Evolutionary conservation across 2,329 filamentous ascomycete species (phyloP), one percentile per base, ranked within the genome.

Genomic region (Ceratocystis lukuohia): DNA sequence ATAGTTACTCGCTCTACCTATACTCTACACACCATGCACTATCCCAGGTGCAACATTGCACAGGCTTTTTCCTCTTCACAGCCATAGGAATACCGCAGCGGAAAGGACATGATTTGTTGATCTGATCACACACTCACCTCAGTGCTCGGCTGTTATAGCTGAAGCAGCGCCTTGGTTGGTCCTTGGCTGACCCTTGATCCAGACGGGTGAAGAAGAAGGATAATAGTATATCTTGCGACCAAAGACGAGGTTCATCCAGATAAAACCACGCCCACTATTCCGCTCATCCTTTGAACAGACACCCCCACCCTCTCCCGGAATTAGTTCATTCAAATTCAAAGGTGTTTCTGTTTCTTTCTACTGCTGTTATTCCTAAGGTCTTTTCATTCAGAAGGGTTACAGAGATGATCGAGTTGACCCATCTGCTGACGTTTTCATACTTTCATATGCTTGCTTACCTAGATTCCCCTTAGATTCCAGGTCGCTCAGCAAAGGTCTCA

Each of bases 111-210:
- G 56, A 59, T 59, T 59, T 59, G 56, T 59, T 59, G 56, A 37
- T 59, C 30, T 59, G 56, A 59, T 59, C 56, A 37, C 56, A 59
- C 56, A 37, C 56, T 59, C 15, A n/a, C 56, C 56, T 59, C 28
- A n/a, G 15, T 37, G 56, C 25, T 59, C 56, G 28, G 56, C 56
- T 59, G 25, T 59, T 59, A 25, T 37, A 59, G 56, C 56, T 59
- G 56, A 59, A 59, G 56, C 17, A 30, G 28, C 56, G n/a, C 30
- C 56, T 59, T 59, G 56, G 56, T 41, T 41, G 37, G 37, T 41
- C 37, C 37, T 41, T 12, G 37, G 37, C 10, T 41, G 37, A 41
- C 37, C 37, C 37, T 41, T 41, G 37, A 41, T 59, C 56, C 7
- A 59, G 56, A 30, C 17, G 30, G 25, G 6, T 17, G 56, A 59